Evolutionary conservation across 306 rosid genomes (phyloP).

Genomic region (Cyclanthera cordifolia): DNA sequence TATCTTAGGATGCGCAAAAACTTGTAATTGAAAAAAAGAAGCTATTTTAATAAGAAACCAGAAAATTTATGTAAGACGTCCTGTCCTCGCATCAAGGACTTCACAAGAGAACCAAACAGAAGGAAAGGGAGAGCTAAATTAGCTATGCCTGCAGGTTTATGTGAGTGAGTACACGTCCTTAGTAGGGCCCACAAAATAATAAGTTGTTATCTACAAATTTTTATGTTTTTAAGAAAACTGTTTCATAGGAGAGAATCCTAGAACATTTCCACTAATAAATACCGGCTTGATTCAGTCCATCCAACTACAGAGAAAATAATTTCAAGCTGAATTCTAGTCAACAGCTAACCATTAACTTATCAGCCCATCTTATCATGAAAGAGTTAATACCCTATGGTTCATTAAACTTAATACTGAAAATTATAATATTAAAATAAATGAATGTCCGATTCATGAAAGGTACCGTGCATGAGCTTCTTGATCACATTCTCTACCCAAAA

Average conservation of each 20-base stretch:
- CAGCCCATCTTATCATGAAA: neutral
- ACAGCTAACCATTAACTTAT: conserved; percentile 4
- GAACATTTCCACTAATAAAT: neutral
- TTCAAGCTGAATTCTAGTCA: neutral
- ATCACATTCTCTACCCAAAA: neutral
- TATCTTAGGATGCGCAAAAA: conserved; percentile 5
- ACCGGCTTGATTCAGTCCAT: neutral
- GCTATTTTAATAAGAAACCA: neutral
- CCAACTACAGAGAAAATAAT: neutral
- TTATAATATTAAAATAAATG: neutral
- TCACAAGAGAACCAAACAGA: no score
- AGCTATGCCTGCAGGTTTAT: no score
- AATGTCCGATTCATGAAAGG: neutral
- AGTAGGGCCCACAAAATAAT: no score
- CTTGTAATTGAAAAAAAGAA: neutral
- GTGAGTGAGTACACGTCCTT: no score
- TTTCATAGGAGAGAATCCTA: no score
- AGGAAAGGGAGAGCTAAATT: no score
- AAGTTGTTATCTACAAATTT: no score
- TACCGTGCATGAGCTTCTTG: neutral
- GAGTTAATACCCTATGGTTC: neutral
- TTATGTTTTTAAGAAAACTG: no score
- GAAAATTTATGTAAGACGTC: neutral
- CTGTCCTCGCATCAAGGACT: no score
- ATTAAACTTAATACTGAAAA: neutral